Evolutionary conservation across 805 yeast species (phyloP).

Genomic region (Brettanomyces nanus): DNA sequence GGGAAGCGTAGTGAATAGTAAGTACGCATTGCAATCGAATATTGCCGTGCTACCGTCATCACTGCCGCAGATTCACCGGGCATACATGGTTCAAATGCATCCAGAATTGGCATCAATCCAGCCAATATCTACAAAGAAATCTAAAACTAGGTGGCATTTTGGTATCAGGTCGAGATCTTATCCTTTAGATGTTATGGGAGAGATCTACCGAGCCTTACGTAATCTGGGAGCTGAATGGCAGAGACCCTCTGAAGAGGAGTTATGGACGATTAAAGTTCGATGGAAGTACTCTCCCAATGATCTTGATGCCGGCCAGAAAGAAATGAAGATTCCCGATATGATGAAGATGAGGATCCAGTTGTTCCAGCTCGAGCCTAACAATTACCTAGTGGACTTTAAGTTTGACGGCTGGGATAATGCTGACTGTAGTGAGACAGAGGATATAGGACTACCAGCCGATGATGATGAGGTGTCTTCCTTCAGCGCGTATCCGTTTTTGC

Average conservation of each 20-base stretch:
- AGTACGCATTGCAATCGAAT: conserved; percentile 58
- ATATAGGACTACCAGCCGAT: conserved; percentile 27
- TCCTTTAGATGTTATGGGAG: conserved; percentile 98
- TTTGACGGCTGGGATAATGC: conserved; percentile 82
- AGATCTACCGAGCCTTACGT: conserved; percentile 87
- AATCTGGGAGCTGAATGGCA: conserved; percentile 97
- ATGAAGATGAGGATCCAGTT: conserved; percentile 97
- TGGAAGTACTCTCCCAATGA: conserved; percentile 63
- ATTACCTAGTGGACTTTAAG: conserved; percentile 92
- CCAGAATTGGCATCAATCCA: conserved; percentile 28
- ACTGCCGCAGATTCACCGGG: conserved; percentile 88
- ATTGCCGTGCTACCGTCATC: conserved; percentile 92
- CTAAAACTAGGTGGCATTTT: conserved; percentile 96
- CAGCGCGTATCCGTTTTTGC: conserved; percentile 91
- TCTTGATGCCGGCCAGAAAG: conserved; percentile 2
- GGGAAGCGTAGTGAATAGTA: conserved; percentile 22
- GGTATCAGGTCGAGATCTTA: conserved; percentile 94
- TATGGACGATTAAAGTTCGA: conserved; percentile 93
- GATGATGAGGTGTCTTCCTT: conserved; percentile 81
- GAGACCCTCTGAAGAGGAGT: conserved; percentile 85
- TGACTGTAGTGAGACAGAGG: conserved; percentile 16
- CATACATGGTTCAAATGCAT: conserved; percentile 59
- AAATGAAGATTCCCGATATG: conserved; percentile 51
- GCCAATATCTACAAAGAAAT: conserved; percentile 61
- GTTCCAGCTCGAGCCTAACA: conserved; percentile 92